Evolutionary conservation across 257 asterid genomes (phyloP).

Genomic region (Plantago ovata): DNA sequence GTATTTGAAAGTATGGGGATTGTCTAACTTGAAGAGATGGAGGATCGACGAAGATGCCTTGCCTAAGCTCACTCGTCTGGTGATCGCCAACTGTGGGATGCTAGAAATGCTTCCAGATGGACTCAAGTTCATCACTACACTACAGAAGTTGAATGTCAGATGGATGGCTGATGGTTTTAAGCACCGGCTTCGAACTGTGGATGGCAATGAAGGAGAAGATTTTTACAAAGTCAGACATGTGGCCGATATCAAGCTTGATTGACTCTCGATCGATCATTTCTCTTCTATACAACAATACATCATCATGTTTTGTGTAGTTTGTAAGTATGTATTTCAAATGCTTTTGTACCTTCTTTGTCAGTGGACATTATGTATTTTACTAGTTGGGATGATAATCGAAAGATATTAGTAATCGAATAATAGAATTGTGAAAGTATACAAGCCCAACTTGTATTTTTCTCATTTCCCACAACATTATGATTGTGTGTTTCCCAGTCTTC

Average conservation of each 20-base stretch:
- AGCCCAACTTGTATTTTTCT: too few species aligned
- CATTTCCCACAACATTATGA: too few species aligned
- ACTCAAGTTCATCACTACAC: constrained; percentile 21
- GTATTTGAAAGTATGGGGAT: constrained; percentile 31
- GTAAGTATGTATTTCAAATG: too few species aligned
- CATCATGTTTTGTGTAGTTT: too few species aligned
- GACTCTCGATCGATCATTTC: too few species aligned
- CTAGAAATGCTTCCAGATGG: constrained; percentile 42
- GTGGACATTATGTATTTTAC: too few species aligned
- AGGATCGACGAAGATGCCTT: constrained; percentile 32
- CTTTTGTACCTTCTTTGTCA: too few species aligned
- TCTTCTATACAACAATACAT: too few species aligned
- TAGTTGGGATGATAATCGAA: too few species aligned
- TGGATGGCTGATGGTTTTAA: constrained; percentile 30
- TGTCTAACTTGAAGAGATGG: constrained; percentile 26
- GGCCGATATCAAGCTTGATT: constrained; percentile 35
- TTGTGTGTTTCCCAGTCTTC: too few species aligned
- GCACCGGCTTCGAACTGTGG: constrained; percentile 25
- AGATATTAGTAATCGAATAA: too few species aligned
- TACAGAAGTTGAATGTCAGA: constrained; percentile 36
- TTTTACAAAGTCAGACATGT: constrained; percentile 33
- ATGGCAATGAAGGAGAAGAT: constrained; percentile 30
- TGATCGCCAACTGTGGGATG: constrained; percentile 24
- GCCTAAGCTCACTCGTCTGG: constrained; percentile 35
- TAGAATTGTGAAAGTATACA: too few species aligned